phyloP scores from a whole-genome alignment of 495 filamentous ascomycete genomes.

The Mycothermus thermophilus region DNA sequence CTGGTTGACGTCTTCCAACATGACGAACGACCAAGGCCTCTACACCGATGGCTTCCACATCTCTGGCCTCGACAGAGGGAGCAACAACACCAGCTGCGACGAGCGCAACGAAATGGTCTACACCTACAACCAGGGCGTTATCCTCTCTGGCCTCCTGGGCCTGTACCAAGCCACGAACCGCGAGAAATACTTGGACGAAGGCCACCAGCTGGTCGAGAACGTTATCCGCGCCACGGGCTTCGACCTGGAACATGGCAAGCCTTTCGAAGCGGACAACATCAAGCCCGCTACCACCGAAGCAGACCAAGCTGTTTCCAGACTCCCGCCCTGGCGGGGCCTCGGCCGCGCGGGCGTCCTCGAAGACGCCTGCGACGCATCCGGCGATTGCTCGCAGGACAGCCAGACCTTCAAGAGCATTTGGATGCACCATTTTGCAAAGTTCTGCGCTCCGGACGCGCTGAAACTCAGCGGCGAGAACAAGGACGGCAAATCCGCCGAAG shows the following conservation, averaged over 20 bases:
- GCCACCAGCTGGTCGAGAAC: slow-evolving; percentile 55
- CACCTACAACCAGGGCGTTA: slow-evolving; percentile 90
- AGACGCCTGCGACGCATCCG: slow-evolving; percentile 67
- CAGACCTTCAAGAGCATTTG: slow-evolving; percentile 96
- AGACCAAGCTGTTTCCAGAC: no score
- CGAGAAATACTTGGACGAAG: slow-evolving; percentile 56
- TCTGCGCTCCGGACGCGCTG: slow-evolving; percentile 51
- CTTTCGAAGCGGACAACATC: slow-evolving; percentile 19
- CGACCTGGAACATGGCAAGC: slow-evolving; percentile 24
- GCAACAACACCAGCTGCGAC: slow-evolving; percentile 51
- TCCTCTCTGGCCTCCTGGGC: slow-evolving; percentile 73
- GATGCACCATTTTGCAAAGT: slow-evolving; percentile 73
- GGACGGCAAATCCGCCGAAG: not conserved
- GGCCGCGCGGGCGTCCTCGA: slow-evolving; percentile 72
- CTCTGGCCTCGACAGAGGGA: slow-evolving; percentile 40
- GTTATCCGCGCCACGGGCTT: slow-evolving; percentile 71
- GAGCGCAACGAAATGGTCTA: slow-evolving; percentile 76
- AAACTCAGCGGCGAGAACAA: slow-evolving; percentile 11
- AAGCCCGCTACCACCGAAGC: no score
- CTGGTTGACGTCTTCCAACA: slow-evolving; percentile 67
- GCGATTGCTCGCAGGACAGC: slow-evolving; percentile 64
- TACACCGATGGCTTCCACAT: slow-evolving; percentile 91
- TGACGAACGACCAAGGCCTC: slow-evolving; percentile 68
- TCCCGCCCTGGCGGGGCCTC: slow-evolving; percentile 53
- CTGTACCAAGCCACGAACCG: slow-evolving; percentile 63